phyloP scores from a whole-genome alignment of 1,139 yeast species.

The Pichia sp. region DNA sequence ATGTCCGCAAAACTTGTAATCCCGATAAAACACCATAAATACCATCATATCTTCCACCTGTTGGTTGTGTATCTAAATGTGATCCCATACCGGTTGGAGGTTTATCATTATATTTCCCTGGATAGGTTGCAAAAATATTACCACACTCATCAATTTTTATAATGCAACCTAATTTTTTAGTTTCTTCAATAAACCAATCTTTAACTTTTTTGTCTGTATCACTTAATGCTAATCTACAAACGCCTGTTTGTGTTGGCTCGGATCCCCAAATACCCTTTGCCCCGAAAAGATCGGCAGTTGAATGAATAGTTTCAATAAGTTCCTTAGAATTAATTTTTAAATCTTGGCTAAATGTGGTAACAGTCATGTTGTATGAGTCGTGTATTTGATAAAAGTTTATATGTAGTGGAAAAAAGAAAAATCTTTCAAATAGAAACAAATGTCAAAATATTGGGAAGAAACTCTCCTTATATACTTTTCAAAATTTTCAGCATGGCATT shows the following conservation, averaged over 20 bases:
- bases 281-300: conserved; percentile 52
- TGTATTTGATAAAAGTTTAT: no score
- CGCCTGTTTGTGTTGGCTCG: conserved; percentile 52
- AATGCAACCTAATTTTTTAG: conserved; percentile 48
- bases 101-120: conserved; percentile 43
- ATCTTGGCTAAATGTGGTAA: conserved; percentile 7
- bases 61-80: conserved; percentile 74
- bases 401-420: no score
- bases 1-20: conserved; percentile 57
- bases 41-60: conserved; percentile 73
- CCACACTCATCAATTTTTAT: conserved; percentile 60
- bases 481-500: no score
- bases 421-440: no score
- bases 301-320: conserved; percentile 51
- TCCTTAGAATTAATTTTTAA: conserved; percentile 34
- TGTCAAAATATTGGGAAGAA: no score
- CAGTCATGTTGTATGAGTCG: conserved; percentile 7
- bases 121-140: conserved; percentile 58
- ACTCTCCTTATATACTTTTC: no score
- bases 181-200: conserved; percentile 59
- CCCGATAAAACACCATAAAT: conserved; percentile 64
- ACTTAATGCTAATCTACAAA: conserved; percentile 53
- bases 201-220: conserved; percentile 62
- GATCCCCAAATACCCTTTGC: conserved; percentile 60
- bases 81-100: conserved; percentile 67